Evolutionary conservation across 108 stramenopile species (phyloP).

Genomic region (Schizochytrium sp.): DNA sequence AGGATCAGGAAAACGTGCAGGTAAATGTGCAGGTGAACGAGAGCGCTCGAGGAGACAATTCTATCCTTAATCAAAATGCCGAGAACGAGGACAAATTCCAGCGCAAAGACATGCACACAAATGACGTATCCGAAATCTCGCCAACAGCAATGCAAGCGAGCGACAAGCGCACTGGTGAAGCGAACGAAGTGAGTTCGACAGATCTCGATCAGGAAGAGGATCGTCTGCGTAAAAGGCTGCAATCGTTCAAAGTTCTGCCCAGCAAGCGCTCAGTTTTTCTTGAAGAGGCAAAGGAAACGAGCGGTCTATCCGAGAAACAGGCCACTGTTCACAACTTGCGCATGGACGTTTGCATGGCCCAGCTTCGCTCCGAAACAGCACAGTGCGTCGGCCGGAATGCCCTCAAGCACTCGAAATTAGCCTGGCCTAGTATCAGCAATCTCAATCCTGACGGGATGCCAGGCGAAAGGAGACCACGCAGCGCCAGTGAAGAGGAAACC

Average conservation of each 20-base stretch:
- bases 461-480: not conserved
- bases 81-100: too few species aligned
- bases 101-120: too few species aligned
- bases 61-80: too few species aligned
- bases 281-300: not conserved
- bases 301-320: not conserved
- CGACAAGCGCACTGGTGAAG: not conserved
- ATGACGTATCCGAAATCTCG: too few species aligned
- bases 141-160: too few species aligned
- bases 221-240: not conserved
- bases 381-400: not conserved
- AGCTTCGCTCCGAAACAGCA: not conserved
- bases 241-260: not conserved
- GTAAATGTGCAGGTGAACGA: too few species aligned
- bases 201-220: not conserved
- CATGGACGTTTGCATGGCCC: not conserved
- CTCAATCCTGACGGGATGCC: not conserved
- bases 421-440: not conserved
- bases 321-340: not conserved
- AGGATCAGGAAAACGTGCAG: too few species aligned
- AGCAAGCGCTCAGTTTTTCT: not conserved
- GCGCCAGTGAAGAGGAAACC: not conserved
- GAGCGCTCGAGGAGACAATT: too few species aligned
- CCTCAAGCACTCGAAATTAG: not conserved
- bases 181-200: not conserved